Base-by-base conservation (phyloP, 1,139 yeast genomes). In the Suhomyces maxii region DNA sequence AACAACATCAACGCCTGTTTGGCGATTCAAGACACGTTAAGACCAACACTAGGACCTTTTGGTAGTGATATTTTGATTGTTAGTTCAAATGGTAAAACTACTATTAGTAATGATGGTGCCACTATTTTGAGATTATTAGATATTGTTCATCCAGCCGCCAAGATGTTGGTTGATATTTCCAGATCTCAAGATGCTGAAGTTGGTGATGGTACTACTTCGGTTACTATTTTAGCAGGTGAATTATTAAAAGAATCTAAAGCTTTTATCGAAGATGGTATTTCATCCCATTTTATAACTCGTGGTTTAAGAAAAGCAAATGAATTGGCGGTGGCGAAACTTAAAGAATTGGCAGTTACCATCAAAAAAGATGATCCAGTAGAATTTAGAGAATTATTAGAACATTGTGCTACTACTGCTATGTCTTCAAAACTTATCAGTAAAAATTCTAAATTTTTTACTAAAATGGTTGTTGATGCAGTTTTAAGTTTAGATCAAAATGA, bases 201-300 rank as follows among this genome's bases (percentile, higher is more conserved):
- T 48, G 99, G 99, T 53, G 99, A 93, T 67, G 99, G 99, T 55
- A 93, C 99, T 36, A 93, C 99, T 0, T 85, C 97, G 36, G 99
- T 95, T 11, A 89, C 98, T 0, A 79, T 93, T 40, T 70, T 93
- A 54, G 98, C 99, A 1, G 97, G 98, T 47, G 99, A 93, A 69
- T 79, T 93, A 53, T 79, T 93, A 68, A 89, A 89, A 64, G 98
- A 93, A 67, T 84, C 95, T 56, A 90, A 89, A 64, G 69, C 80
- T 34, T 93, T 91, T 61, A 89, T 93, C 52, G 99, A 93, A 68
- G 99, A 93, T 68, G 97, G 97, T 35, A 89, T 93, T 53, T 87
- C 96, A 26, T 84, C 97, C 6, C 95, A 89, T 62, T 80, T 90
- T 45, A 88, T 93, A 52, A 79, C 86, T 57, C 89, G 89, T 66